Base-by-base conservation (phyloP, 2,329 filamentous ascomycete species). In the Alternaria sp. region DNA sequence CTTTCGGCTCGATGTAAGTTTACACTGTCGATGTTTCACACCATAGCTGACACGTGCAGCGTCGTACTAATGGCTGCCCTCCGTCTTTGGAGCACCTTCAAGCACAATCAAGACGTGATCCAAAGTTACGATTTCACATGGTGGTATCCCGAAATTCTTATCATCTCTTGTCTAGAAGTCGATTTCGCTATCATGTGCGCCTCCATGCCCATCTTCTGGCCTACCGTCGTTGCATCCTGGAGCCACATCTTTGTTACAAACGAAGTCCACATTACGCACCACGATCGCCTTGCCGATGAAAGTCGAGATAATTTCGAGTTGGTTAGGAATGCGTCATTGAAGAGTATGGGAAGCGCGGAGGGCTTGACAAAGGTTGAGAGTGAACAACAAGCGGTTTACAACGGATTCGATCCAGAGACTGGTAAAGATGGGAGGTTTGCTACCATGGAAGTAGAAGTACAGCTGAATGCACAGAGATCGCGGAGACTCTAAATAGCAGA, bases 161-260 rank as follows among this genome's bases (percentile, higher is more conserved):
- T 76, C 34, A 62, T 77, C 40, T 71, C 71, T 13, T 70, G 65
- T 44, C 62, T 77, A 33, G 74, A 77, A 54, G 61, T 77, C 48
- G 69, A 76, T 33, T 70, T 77, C 42, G 74, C 74, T 13, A 75
- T 77, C 54, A 71, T 75, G 24, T 75, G 70, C 60, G 74, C 73
- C 29, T 74, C 71, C 8, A 73, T 77, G 56, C 75, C 75, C 14
- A 75, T 77, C 33, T 77, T 77, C 66, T 77, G 75, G 75, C 74
- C 73, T 6, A 60, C 67, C 13, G 61, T 77, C 33, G 55, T 70
- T 11, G 50, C 63, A n/a, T 65, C 66, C n/a, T 66, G 66, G 42
- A 68, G 62, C 9, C 63, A 72, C 6, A 77, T 77, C 33, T 73
- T 76, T 41, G 70, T 77, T 39, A 73, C 72, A 3, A 69, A 72